Evolutionary conservation across 495 filamentous ascomycete genomes (phyloP), one percentile per base, ranked within the genome.

Genomic region (Bryoglossum gracile): DNA sequence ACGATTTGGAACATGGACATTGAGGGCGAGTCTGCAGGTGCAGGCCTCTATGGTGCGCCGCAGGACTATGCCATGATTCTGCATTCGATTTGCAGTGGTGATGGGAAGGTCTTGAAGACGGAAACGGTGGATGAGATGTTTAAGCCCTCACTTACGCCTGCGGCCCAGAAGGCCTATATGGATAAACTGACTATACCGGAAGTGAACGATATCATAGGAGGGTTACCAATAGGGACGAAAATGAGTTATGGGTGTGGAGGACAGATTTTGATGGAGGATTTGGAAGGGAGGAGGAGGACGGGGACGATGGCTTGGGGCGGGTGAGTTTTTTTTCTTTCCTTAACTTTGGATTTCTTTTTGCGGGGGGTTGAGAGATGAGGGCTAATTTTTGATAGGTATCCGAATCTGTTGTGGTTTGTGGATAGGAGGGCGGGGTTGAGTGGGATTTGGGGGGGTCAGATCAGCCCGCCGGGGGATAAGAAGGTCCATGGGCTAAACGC

Each of bases 41-140:
- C 65, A 23, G 77, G 75, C 1, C 21, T 62, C 11, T 73, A 64
- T 39, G 56, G 62, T 23, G 46, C 59, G 0, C 62, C 64, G 9
- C 21, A 33, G 3, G 66, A 69, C 32, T 79, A 67, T 46, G 37
- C 66, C 16, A 72, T 69, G 50, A 48, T 81, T n/a, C 59, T 76
- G 25, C 59, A 59, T 3, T 65, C 64, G 3, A 3, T 79, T 1
- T 55, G 75, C 16, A 46, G 43, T 1, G 65, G 68, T 48, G 71
- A 77, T 57, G 68, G 62, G 26, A 63, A 62, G 33, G 30, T 80
- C 8, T 56, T 79, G 3, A 63, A 65, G 38, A 43, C 58, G n/a
- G 50, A 51, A 18, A 70, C 66, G 13, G 57, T 70, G 10, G 66
- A 73, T 16, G 39, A 58, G 45, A 70, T 80, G 66, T 77, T 77